Percentiles rank a stretch among this genome's conserved stretches.
Conservation (phyloP, 208 protist genomes). For the Crithidia mellificae region DNA sequence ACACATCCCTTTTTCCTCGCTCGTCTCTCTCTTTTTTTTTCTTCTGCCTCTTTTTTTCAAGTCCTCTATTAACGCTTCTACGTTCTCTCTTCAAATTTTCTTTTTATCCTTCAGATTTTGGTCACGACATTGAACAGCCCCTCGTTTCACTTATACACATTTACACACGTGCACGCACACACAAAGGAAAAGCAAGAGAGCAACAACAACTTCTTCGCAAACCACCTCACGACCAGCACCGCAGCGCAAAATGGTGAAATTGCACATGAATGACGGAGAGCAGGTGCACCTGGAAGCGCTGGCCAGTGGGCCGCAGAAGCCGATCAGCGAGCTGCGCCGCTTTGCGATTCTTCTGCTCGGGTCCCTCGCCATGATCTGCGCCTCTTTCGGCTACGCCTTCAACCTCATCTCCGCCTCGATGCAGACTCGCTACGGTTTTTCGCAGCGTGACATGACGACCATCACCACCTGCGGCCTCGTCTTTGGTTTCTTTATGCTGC, state of each 20-base stretch:
- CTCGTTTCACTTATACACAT: too few relatives aligned
- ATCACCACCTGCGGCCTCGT: constrained; percentile 52
- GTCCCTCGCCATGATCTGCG: constrained; percentile 43
- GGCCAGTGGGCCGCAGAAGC: constrained; percentile 25
- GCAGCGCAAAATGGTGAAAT: constrained; percentile 5
- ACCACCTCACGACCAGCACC: not conserved
- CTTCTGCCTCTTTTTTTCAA: too few relatives aligned
- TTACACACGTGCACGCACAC: too few relatives aligned
- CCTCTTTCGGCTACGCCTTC: constrained; percentile 52
- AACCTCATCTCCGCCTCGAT: constrained; percentile 47
- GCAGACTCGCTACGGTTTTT: constrained; percentile 46
- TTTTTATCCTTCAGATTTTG: too few relatives aligned
- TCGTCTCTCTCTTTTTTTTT: too few relatives aligned
- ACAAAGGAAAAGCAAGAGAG: too few relatives aligned
- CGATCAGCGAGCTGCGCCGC: constrained; percentile 38
- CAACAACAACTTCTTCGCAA: not conserved
- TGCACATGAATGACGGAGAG: constrained; percentile 24
- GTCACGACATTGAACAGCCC: too few relatives aligned
- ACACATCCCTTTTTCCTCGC: too few relatives aligned
- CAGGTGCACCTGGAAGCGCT: constrained; percentile 35
- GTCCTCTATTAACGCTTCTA: too few relatives aligned
- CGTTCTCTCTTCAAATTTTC: too few relatives aligned
- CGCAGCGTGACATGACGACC: constrained; percentile 54
- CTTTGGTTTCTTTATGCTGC: constrained; percentile 39
- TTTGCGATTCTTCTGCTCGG: constrained; percentile 40